phyloP scores from a whole-genome alignment of 2,329 filamentous ascomycete species.

The Xylariaceae sp. region DNA sequence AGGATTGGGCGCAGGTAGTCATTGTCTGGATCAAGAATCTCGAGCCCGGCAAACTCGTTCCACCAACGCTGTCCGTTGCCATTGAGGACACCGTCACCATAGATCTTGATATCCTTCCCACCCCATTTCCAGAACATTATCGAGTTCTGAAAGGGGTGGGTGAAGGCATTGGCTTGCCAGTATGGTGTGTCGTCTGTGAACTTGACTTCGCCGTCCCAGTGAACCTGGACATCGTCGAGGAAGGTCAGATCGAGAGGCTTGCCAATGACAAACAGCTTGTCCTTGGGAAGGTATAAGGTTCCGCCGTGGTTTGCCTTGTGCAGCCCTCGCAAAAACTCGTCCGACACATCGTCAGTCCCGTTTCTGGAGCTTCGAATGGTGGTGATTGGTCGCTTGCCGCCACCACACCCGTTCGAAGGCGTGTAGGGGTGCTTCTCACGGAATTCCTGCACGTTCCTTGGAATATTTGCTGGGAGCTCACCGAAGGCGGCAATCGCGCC shows the following conservation, averaged over 20 bases:
- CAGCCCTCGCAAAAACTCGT: slow-evolving; percentile 53
- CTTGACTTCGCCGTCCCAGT: slow-evolving; percentile 55
- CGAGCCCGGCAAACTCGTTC: slow-evolving; percentile 40
- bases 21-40: slow-evolving; percentile 53
- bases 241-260: slow-evolving; percentile 59
- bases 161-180: slow-evolving; percentile 42
- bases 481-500: slow-evolving; percentile 21
- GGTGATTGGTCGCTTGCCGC: slow-evolving; percentile 33
- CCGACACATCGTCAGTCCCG: slow-evolving; percentile 55
- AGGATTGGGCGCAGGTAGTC: slow-evolving; percentile 57
- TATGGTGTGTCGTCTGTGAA: slow-evolving; percentile 44
- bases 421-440: slow-evolving; percentile 38
- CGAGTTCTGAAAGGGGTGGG: slow-evolving; percentile 45
- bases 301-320: slow-evolving; percentile 58
- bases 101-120: slow-evolving; percentile 59
- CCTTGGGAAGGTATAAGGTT: slow-evolving; percentile 51
- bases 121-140: slow-evolving; percentile 65
- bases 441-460: slow-evolving; percentile 38
- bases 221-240: slow-evolving; percentile 55
- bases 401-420: slow-evolving; percentile 7
- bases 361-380: slow-evolving; percentile 51
- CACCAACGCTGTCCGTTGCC: slow-evolving; percentile 50
- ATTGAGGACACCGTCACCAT: slow-evolving; percentile 54
- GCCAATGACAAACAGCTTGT: slow-evolving; percentile 55
- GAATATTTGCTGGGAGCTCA: slow-evolving; percentile 33